Evolutionary conservation across 208 protist species (phyloP).

Genomic region (Trichomonas tenax): DNA sequence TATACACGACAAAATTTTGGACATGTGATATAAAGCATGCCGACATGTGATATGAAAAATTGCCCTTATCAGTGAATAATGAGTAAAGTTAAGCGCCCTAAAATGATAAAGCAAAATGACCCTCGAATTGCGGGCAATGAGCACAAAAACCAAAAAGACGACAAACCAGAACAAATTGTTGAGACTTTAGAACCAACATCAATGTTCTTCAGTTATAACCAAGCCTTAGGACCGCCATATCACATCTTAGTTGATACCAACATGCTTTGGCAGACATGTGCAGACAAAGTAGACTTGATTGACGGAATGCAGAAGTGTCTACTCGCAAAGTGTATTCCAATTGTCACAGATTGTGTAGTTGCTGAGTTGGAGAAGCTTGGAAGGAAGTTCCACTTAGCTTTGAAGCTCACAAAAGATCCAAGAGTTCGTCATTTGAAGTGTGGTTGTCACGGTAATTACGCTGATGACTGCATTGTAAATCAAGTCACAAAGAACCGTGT

Average conservation of each 20-base stretch:
- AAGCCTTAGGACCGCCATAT: constrained; percentile 74
- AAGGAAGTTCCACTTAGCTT: constrained; percentile 50
- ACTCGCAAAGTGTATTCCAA: constrained; percentile 77
- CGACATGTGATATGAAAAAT: neutral
- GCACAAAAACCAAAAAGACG: constrained; percentile 5
- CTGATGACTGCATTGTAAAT: constrained; percentile 94
- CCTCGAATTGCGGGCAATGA: neutral
- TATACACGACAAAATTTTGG: too few species aligned
- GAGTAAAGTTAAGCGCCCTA: neutral
- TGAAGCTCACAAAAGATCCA: constrained; percentile 83
- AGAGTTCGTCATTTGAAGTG: constrained; percentile 84
- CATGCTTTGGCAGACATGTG: constrained; percentile 99
- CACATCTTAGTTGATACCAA: constrained; percentile 96
- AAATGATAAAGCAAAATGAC: constrained; percentile 8
- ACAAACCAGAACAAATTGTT: constrained; percentile 22
- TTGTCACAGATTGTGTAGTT: constrained; percentile 95
- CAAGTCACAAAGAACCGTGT: constrained; percentile 61
- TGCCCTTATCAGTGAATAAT: neutral
- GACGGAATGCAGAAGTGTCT: constrained; percentile 92
- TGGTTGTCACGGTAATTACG: constrained; percentile 82
- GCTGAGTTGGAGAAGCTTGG: constrained; percentile 96
- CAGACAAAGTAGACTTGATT: constrained; percentile 96
- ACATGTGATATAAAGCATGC: too few species aligned
- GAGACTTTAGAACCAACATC: constrained; percentile 17
- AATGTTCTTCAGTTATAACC: constrained; percentile 90